phyloP scores from a whole-genome alignment of 139 green algal genomes.

The Yamagishiella unicocca region DNA sequence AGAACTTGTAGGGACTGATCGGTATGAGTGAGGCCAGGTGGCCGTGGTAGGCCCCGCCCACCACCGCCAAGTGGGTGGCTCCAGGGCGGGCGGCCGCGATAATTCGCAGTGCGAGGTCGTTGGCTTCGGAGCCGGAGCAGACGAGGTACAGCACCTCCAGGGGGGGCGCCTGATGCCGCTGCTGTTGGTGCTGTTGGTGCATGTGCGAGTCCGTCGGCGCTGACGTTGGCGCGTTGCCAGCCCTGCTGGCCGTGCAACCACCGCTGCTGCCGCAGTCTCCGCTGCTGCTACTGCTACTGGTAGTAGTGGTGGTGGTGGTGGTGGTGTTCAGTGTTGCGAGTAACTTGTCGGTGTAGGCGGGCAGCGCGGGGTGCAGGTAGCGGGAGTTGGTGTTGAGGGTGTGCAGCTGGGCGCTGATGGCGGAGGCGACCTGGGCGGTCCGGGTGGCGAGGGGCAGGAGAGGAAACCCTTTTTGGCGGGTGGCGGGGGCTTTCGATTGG shows the following conservation, averaged over 20 bases:
- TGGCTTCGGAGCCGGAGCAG: slow-evolving; percentile 87
- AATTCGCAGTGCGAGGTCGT: slow-evolving; percentile 90
- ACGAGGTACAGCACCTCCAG: slow-evolving; percentile 83
- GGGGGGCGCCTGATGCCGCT: background rate
- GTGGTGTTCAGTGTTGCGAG: slow-evolving; percentile 64
- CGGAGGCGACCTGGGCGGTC: slow-evolving; percentile 71
- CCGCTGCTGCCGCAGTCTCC: background rate
- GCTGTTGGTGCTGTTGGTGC: background rate
- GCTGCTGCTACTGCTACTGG: slow-evolving; percentile 46
- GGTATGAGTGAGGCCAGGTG: slow-evolving; percentile 68
- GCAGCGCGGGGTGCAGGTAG: slow-evolving; percentile 79
- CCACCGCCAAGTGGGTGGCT: slow-evolving; percentile 62
- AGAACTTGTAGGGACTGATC: slow-evolving; percentile 84
- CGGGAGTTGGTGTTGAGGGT: slow-evolving; percentile 88
- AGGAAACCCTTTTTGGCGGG: too few species aligned
- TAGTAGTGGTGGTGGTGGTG: too few species aligned
- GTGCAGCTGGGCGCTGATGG: slow-evolving; percentile 69
- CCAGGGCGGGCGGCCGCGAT: slow-evolving; percentile 49
- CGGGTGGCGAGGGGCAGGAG: background rate
- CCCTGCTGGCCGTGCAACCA: background rate
- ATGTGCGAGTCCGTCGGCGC: background rate
- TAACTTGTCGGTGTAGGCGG: slow-evolving; percentile 66
- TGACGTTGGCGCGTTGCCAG: background rate
- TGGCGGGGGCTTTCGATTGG: too few species aligned
- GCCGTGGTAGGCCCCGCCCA: slow-evolving; percentile 86